These are phyloP conservation scores for Fabrea salina DNA, from an alignment of 169 alveolate species.

Conservation along the genomic window DNA sequence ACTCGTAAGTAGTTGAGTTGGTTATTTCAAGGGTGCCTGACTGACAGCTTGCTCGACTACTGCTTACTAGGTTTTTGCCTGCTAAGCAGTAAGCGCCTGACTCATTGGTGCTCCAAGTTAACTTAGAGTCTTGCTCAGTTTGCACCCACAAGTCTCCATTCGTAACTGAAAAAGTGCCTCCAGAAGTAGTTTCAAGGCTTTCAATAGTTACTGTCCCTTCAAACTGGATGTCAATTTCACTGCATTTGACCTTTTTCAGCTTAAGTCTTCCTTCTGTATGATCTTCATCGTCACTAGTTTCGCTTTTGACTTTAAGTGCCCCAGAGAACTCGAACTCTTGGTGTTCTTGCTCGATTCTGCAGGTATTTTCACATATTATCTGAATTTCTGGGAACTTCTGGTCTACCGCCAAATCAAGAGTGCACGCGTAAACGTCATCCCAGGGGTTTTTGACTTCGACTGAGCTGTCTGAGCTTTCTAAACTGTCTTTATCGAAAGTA, in stretches of 20 bases:
- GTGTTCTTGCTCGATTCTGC: not conserved
- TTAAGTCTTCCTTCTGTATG: not conserved
- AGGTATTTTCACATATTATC: not conserved
- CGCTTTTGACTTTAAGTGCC: not conserved
- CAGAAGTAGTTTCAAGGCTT: not conserved
- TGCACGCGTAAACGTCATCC: not conserved
- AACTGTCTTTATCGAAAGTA: not conserved
- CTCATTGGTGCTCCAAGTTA: not conserved
- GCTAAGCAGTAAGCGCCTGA: not conserved
- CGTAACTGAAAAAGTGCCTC: not conserved
- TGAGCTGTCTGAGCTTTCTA: not conserved
- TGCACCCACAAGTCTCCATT: not conserved
- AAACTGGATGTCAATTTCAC: not conserved
- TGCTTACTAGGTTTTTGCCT: not conserved
- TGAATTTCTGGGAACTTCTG: not conserved
- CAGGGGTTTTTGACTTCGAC: not conserved
- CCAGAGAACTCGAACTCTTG: too few species aligned
- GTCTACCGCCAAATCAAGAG: not conserved
- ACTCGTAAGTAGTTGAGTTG: not conserved
- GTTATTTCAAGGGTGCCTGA: not conserved
- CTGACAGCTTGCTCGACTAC: not conserved
- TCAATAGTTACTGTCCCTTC: conserved; percentile 15
- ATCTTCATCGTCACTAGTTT: not conserved
- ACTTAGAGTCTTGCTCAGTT: not conserved
- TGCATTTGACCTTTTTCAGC: not conserved